Percentiles rank a stretch among this genome's conserved stretches.
phyloP scores from a whole-genome alignment of 2,329 filamentous ascomycete species.

The Pleochaeta shiraiana region DNA sequence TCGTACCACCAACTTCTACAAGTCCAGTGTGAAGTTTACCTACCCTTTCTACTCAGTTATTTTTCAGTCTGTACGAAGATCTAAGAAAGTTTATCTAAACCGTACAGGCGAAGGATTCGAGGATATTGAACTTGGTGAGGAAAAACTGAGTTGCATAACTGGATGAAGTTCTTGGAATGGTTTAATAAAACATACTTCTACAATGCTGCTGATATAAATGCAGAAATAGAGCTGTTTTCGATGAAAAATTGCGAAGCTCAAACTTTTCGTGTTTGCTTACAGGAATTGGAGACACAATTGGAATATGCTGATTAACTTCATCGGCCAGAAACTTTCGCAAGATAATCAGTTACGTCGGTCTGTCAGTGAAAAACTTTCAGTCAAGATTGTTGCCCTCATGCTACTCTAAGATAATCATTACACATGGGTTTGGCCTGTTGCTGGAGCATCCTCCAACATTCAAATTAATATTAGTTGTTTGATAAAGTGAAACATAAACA shows the following conservation, averaged over 20 bases:
- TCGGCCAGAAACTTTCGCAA: neutral
- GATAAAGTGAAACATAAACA: too few relatives aligned
- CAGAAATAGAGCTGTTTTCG: neutral
- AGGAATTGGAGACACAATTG: neutral
- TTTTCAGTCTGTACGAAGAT: neutral
- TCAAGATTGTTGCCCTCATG: neutral
- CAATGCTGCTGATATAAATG: neutral
- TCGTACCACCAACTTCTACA: neutral
- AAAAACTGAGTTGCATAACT: neutral
- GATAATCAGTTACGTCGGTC: neutral
- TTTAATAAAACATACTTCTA: neutral
- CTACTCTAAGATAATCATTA: neutral
- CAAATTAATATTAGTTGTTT: too few relatives aligned
- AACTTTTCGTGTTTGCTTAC: neutral
- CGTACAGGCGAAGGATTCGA: neutral
- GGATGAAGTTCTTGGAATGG: neutral
- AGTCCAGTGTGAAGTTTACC: neutral
- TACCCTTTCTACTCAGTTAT: neutral
- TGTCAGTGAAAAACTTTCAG: neutral
- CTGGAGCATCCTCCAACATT: too few relatives aligned
- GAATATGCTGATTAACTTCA: neutral
- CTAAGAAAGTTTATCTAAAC: neutral
- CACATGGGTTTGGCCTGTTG: neutral
- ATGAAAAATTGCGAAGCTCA: neutral
- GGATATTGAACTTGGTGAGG: neutral